Conservation (phyloP, 2,329 filamentous ascomycete species). For the Phialophora expanda region DNA sequence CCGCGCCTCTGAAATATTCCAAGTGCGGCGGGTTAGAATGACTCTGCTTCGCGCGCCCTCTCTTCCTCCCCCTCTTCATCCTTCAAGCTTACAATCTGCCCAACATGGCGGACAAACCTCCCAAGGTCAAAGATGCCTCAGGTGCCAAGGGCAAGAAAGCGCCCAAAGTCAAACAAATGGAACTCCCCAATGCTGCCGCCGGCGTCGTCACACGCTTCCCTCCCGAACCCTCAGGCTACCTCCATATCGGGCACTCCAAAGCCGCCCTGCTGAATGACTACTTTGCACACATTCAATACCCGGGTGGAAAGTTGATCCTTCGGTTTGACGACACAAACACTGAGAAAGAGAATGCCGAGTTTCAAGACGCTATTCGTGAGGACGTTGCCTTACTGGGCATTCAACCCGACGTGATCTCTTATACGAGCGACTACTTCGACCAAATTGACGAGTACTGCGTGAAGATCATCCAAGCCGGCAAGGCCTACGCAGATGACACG, state of each 20-base stretch:
- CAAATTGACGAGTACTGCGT: slow-evolving; percentile 85
- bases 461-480: slow-evolving; percentile 80
- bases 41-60: slow-evolving; percentile 18
- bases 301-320: slow-evolving; percentile 76
- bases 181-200: slow-evolving; percentile 41
- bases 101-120: slow-evolving; percentile 32
- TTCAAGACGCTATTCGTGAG: slow-evolving; percentile 89
- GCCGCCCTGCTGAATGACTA: slow-evolving; percentile 44
- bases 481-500: slow-evolving; percentile 94
- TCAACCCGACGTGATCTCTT: slow-evolving; percentile 82
- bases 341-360: slow-evolving; percentile 95
- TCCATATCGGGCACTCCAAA: slow-evolving; percentile 46
- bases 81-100: background rate
- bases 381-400: slow-evolving; percentile 91
- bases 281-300: slow-evolving; percentile 43
- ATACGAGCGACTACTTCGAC: slow-evolving; percentile 96
- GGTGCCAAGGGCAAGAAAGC: slow-evolving; percentile 38
- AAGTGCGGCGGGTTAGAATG: slow-evolving; percentile 16
- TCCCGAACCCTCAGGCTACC: slow-evolving; percentile 47
- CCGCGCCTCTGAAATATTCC: slow-evolving; percentile 21
- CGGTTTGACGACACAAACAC: slow-evolving; percentile 98
- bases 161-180: slow-evolving; percentile 42
- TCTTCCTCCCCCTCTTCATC: slow-evolving; percentile 2
- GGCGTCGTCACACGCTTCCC: slow-evolving; percentile 46
- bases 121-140: slow-evolving; percentile 30